Base-by-base conservation (phyloP, 2,329 filamentous ascomycete species). In the Aaosphaeria pasadenensis region DNA sequence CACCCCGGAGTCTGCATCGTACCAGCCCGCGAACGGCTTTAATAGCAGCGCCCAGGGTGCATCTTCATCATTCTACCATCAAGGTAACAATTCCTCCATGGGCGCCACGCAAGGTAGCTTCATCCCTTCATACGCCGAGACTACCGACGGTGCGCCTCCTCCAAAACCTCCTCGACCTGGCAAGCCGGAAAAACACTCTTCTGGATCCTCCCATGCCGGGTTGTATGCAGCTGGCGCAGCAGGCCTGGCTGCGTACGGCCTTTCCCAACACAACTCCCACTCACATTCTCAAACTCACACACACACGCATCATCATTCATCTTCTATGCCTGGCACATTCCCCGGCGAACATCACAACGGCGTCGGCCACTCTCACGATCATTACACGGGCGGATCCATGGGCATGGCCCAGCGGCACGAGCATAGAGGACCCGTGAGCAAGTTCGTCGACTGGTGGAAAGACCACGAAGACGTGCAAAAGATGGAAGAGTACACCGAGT, bases 401-500 rank as follows among this genome's bases (percentile, higher is more conserved):
- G 64, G 66, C 7, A 72, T 80, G 61, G 74, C 74, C 31, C 74
- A 77, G 48, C 57, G 50, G 41, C 79, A 81, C 54, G 77, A 77
- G 45, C 80, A 80, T 48, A 74, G 74, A 40, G 82, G 82, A 0
- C 79, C 83, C 0, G 71, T 86, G 1, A 73, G 72, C 35, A 77
- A 73, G 43, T 73, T 84, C 30, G 73, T 82, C 36, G 79, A 81
- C 57, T 86, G 78, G 73, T 85, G 79, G 79, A 82, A 76, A 60
- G 83, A 81, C 52, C 76, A 82, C 1, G 82, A 86, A 52, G 83
- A 82, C n/a, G 81, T 86, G 1, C 77, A 76, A 13, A 79, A 79
- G 60, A 86, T 84, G 71, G 83, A 86, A 64, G 82, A 85, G 60
- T 86, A 86, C 58, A 85, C 83, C 1, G 82, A 86, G 65, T 79